Conservation (phyloP, 139 green algal genomes). For the Haematococcus lacustris region DNA sequence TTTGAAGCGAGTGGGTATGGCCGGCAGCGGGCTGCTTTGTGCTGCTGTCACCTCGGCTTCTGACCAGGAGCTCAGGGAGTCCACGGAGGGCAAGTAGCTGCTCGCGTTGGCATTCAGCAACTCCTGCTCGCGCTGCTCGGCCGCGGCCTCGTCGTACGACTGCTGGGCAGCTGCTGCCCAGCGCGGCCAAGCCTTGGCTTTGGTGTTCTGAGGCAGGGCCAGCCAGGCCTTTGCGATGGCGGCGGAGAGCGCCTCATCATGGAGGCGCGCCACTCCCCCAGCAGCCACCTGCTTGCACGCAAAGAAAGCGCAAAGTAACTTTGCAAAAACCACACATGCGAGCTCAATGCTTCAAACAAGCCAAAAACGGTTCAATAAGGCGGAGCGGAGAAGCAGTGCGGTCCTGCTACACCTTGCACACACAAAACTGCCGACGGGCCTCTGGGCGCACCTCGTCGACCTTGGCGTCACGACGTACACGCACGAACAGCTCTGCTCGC, state of each 20-base stretch:
- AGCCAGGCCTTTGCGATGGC: slow-evolving; percentile 12
- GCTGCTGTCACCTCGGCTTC: too few relatives aligned
- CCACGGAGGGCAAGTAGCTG: too few relatives aligned
- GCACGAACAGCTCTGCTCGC: slow-evolving; percentile 12
- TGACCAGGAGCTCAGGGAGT: too few relatives aligned
- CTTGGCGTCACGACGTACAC: slow-evolving; percentile 8
- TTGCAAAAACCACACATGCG: not conserved
- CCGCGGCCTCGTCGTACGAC: too few relatives aligned
- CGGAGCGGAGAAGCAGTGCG: not conserved
- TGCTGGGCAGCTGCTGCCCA: slow-evolving; percentile 11
- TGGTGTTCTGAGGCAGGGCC: not conserved
- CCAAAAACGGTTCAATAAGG: not conserved
- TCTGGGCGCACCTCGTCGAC: not conserved
- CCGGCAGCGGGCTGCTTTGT: too few relatives aligned
- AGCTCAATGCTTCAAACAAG: not conserved
- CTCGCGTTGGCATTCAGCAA: too few relatives aligned
- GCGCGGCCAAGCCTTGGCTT: slow-evolving; percentile 20
- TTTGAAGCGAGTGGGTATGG: too few relatives aligned
- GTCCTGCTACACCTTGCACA: not conserved
- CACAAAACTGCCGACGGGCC: not conserved
- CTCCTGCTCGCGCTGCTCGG: too few relatives aligned
- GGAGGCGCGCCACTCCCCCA: not conserved
- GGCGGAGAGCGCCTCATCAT: slow-evolving; percentile 27
- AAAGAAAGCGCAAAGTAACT: too few relatives aligned
- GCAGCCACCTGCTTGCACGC: not conserved